Percentiles rank a stretch among this genome's conserved stretches.
These are phyloP conservation scores for Monosporascus sp. DNA, from an alignment of 2,329 filamentous ascomycete genomes.

Conservation along the genomic window DNA sequence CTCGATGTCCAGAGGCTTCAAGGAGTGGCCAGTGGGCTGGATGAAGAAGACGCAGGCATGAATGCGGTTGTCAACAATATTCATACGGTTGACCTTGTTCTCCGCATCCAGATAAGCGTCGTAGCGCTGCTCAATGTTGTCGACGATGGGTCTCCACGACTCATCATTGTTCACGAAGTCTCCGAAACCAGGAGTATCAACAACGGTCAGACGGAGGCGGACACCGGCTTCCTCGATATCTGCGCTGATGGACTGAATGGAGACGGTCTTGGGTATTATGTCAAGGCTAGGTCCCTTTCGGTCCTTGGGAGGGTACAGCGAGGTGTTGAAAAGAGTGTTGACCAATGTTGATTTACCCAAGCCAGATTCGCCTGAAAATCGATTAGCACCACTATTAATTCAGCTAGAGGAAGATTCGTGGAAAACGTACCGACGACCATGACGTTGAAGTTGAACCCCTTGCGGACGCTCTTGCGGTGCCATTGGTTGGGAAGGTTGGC, in stretches of 20 bases:
- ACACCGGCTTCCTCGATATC: conserved; percentile 99
- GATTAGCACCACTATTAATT: conserved; percentile 1
- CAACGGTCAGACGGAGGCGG: conserved; percentile 89
- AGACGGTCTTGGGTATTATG: conserved; percentile 96
- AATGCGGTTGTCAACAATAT: conserved; percentile 98
- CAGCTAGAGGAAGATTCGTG: neutral
- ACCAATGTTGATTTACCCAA: conserved; percentile 98
- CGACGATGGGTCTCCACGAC: conserved; percentile 97
- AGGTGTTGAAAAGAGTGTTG: conserved; percentile 99
- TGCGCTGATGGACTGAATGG: conserved; percentile 89
- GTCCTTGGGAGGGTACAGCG: conserved; percentile 96
- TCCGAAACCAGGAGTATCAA: conserved; percentile 96
- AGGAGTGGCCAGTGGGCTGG: conserved; percentile 93
- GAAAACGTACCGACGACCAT: conserved; percentile 90
- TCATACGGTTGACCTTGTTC: conserved; percentile 99
- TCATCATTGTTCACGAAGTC: conserved; percentile 99
- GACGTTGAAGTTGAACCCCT: conserved; percentile 99
- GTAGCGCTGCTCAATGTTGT: conserved; percentile 99
- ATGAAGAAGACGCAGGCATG: conserved; percentile 99
- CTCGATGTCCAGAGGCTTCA: conserved; percentile 98
- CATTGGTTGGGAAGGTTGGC: conserved; percentile 99
- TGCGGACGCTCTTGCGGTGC: conserved; percentile 99
- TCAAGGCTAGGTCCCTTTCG: conserved; percentile 95
- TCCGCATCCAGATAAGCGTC: conserved; percentile 98
- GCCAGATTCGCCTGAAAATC: conserved; percentile 80